These are phyloP conservation scores for Lithospermum erythrorhizon DNA, from an alignment of 257 asterid genomes.

Conservation along the genomic window DNA sequence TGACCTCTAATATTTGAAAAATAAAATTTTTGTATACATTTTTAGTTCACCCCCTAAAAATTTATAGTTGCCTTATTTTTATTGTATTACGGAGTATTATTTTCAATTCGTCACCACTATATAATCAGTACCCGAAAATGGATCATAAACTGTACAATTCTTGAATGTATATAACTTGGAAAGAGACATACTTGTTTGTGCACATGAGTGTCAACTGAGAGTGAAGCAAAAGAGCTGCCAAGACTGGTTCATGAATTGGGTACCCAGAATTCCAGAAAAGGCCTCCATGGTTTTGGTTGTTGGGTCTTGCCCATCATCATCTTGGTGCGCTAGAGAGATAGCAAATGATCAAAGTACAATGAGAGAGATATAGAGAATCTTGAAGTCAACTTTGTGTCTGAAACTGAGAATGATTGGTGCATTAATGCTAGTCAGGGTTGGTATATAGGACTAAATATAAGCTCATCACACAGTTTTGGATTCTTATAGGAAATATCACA, in stretches of 20 bases:
- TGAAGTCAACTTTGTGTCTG: conserved; percentile 26
- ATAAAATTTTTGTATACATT: too few relatives aligned
- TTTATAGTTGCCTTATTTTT: too few relatives aligned
- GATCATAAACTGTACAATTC: neutral
- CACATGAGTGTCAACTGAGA: conserved; percentile 46
- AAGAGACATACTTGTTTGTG: conserved; percentile 43
- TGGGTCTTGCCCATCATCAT: conserved; percentile 31
- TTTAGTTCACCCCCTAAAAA: too few relatives aligned
- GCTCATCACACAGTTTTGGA: too few relatives aligned
- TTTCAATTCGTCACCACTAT: too few relatives aligned
- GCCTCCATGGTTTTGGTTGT: conserved; percentile 61
- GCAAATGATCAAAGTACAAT: conserved; percentile 18
- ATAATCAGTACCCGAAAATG: too few relatives aligned
- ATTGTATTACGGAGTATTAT: too few relatives aligned
- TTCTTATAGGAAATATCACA: too few relatives aligned
- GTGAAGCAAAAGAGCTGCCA: conserved; percentile 42
- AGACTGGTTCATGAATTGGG: conserved; percentile 60
- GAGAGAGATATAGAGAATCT: conserved; percentile 20
- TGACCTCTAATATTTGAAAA: too few relatives aligned
- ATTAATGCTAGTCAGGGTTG: too few relatives aligned
- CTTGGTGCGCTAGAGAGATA: conserved; percentile 20
- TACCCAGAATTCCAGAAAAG: conserved; percentile 82
- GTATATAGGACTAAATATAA: too few relatives aligned
- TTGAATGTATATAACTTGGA: neutral
- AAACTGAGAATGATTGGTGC: too few relatives aligned